Evolutionary conservation across 306 rosid species (phyloP).

Genomic region (Prunus mume): DNA sequence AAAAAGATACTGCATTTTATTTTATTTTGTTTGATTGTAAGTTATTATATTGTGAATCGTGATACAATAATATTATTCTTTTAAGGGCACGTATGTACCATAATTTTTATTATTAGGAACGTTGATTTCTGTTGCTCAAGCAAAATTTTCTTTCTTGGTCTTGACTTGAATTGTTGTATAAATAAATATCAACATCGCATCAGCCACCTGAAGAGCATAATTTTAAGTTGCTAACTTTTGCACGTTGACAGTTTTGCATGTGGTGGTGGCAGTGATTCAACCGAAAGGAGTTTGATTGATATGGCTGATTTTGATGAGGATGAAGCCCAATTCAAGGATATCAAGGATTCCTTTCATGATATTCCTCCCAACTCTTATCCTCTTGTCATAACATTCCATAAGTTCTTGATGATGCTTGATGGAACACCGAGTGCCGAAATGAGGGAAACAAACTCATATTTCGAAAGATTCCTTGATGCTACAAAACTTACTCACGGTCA

Average conservation of each 20-base stretch:
- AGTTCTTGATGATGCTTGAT: constrained; percentile 84
- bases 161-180: neutral
- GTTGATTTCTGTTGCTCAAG: neutral
- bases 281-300: constrained; percentile 17
- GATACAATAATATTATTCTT: no score
- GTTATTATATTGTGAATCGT: no score
- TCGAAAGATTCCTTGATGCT: constrained; percentile 50
- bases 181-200: neutral
- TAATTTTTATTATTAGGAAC: neutral
- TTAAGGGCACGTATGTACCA: no score
- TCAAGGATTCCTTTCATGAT: constrained; percentile 55
- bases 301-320: constrained; percentile 48
- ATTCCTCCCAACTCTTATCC: constrained; percentile 54
- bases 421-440: constrained; percentile 40
- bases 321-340: constrained; percentile 40
- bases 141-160: neutral
- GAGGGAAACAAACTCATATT: constrained; percentile 42
- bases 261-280: constrained; percentile 15
- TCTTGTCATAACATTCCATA: constrained; percentile 67
- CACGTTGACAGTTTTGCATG: constrained; percentile 38
- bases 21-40: neutral
- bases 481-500: constrained; percentile 17
- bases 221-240: neutral
- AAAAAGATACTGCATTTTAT: neutral
- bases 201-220: neutral